phyloP scores from a whole-genome alignment of 345 rosid genomes.

The Citrus medica region DNA sequence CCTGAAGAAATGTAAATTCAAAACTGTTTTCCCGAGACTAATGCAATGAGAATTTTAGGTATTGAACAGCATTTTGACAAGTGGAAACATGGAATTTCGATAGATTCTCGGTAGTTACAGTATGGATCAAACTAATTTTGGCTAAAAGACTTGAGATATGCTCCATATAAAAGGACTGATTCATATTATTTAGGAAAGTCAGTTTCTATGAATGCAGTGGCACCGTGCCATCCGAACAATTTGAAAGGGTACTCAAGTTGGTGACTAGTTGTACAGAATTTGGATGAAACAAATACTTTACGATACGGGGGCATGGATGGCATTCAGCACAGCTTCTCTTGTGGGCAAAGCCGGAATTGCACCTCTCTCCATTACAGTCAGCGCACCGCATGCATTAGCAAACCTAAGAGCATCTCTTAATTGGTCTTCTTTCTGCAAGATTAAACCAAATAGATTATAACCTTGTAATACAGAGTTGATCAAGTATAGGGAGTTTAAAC shows the following conservation, averaged over 20 bases:
- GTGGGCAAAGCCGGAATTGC: constrained; percentile 95
- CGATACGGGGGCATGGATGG: constrained; percentile 42
- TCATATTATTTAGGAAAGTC: neutral
- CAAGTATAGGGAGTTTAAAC: too few species aligned
- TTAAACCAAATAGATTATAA: neutral
- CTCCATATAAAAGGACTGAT: neutral
- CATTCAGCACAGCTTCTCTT: constrained; percentile 55
- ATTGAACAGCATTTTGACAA: neutral
- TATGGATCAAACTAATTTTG: neutral
- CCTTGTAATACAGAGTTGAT: neutral
- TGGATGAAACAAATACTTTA: constrained; percentile 9
- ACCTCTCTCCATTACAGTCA: constrained; percentile 86
- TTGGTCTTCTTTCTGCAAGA: constrained; percentile 57
- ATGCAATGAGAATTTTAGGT: neutral
- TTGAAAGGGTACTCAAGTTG: neutral
- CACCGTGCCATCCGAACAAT: neutral
- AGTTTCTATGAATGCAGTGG: neutral
- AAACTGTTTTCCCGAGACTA: neutral
- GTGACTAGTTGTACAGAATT: neutral
- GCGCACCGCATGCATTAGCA: constrained; percentile 93
- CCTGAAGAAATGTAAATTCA: constrained; percentile 15
- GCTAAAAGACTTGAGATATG: too few species aligned
- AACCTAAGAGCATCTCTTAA: constrained; percentile 72
- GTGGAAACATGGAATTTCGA: neutral
- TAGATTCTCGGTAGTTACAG: neutral